Percentiles rank a stretch among this genome's conserved stretches.
phyloP scores from a whole-genome alignment of 1,284 basidiomycete species.

The Moniliophthora roreri region DNA sequence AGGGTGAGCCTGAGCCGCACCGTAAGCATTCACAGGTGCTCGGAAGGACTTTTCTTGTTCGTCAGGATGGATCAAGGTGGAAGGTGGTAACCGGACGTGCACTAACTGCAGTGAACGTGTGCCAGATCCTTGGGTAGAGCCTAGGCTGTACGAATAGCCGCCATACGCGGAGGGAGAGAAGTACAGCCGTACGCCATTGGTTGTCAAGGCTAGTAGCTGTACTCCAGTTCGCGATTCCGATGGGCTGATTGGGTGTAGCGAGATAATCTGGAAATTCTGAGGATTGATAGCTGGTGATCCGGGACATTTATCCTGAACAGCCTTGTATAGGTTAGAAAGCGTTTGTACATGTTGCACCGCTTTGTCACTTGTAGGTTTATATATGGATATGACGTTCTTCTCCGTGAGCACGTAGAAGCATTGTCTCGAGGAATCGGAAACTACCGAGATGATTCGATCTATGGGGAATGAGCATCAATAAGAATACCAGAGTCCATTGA shows the following conservation, averaged over 20 bases:
- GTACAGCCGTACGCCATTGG: constrained; percentile 78
- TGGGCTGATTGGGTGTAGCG: constrained; percentile 63
- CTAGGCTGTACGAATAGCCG: constrained; percentile 37
- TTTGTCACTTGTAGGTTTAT: constrained; percentile 61
- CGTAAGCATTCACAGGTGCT: constrained; percentile 43
- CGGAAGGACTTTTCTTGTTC: constrained; percentile 54
- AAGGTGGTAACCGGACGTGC: constrained; percentile 80
- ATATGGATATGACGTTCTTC: constrained; percentile 71
- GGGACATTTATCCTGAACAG: constrained; percentile 73
- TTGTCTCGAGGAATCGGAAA: constrained; percentile 64
- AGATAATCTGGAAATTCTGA: constrained; percentile 63
- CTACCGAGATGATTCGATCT: constrained; percentile 73
- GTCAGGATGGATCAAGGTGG: constrained; percentile 75
- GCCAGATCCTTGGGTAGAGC: constrained; percentile 32
- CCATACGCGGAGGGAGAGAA: constrained; percentile 61
- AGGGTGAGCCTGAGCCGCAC: constrained; percentile 40
- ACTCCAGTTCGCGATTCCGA: constrained; percentile 64
- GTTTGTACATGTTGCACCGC: constrained; percentile 67
- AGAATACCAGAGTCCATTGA: constrained; percentile 11
- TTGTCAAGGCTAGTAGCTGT: constrained; percentile 80
- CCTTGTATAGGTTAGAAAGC: constrained; percentile 66
- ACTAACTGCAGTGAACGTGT: constrained; percentile 58
- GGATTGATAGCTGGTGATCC: constrained; percentile 70
- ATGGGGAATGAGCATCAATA: constrained; percentile 9
- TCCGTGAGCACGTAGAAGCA: constrained; percentile 76